Evolutionary conservation across 805 yeast species (phyloP), one percentile per base, ranked within the genome.

Genomic region (Debaryomyces hansenii): DNA sequence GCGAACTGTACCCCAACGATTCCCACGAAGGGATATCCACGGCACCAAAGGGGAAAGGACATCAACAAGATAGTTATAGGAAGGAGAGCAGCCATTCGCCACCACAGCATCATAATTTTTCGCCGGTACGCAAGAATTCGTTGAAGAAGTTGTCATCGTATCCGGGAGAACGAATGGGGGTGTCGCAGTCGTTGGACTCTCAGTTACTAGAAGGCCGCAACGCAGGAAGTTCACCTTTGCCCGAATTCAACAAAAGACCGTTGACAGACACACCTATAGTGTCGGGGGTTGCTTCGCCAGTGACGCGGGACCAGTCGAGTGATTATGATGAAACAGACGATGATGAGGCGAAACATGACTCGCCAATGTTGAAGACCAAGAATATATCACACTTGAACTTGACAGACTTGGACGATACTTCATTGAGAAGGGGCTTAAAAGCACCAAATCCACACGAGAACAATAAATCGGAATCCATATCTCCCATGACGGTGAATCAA

Each of bases 201-300:
- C 55, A 50, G 11, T 37, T 47, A 24, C 20, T 24, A 20, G 41
- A 36, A 11, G 34, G 43, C 11, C 41, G 45, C 2, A 51, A 48
- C 20, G 31, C 38, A 20, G 39, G 54, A 5, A 50, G 47, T 28
- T 24, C 52, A 12, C 50, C 53, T 34, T 61, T 76, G 37, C 86
- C 87, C 0, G 82, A 71, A 46, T 86, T 86, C 65, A 82, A 85
- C 58, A 83, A 80, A 62, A 70, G 90, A 39, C 94, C 94, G 0
- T 67, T 82, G 44, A 83, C 85, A 37, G 94, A 86, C 57, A 86
- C 94, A 0, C 94, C 94, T 0, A 75, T 83, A 1, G 77, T 77
- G 9, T 81, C 86, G 27, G 70, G 74, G 2, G 69, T 75, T 58
- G 67, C 79, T 0, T 82, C 88, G 0, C 90, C 90, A 0, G 62